Evolutionary conservation across 140 eudicot genomes (phyloP), one percentile per base, ranked within the genome.

Genomic region (Senecio squalidus): DNA sequence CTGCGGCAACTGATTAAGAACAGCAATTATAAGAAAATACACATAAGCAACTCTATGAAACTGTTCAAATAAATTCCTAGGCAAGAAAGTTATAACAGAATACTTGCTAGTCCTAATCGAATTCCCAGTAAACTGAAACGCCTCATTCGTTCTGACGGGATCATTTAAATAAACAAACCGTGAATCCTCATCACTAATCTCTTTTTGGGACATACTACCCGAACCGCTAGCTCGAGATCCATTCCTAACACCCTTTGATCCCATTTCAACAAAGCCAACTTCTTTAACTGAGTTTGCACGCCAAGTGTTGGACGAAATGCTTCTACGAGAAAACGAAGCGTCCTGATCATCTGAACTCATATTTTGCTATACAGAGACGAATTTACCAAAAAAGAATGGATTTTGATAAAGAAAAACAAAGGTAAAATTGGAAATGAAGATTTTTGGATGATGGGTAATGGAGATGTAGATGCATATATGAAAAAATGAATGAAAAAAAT

Each of bases 1-100:
- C 77, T 86, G 95, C 6, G 97, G 97, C 20, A 90, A 81, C 83
- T 90, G 97, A 59, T 90, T 90, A 56, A 90, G 91, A 56, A 90
- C 29, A n/a, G 82, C 97, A 46, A 90, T 86, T 20, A 81, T 72
- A 25, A 90, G 87, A 55, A 90, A 90, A 71, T 90, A 90, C 20
- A 90, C 67, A 53, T 90, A 90, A 2, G 97, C 98, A 52, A 91
- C 93, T 66, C 98, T 83, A 20, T 83, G 98, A 75, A 91, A 91
- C 75, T 91, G 98, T 44, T 91, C 98, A 64, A 91, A 91, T 33
- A 91, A 69, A 58, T 91, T 91, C 16, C 90, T 64, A 9, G 98
- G 98, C 76, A 91, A 67, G 82, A 91, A 91, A 1, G 98, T 83
- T 38, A 91, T 9, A 63, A 83, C 39, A 17, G 94, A 78, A 70